phyloP scores from a whole-genome alignment of 768 basidiomycete genomes.

The Fistulinella prunicolor region DNA sequence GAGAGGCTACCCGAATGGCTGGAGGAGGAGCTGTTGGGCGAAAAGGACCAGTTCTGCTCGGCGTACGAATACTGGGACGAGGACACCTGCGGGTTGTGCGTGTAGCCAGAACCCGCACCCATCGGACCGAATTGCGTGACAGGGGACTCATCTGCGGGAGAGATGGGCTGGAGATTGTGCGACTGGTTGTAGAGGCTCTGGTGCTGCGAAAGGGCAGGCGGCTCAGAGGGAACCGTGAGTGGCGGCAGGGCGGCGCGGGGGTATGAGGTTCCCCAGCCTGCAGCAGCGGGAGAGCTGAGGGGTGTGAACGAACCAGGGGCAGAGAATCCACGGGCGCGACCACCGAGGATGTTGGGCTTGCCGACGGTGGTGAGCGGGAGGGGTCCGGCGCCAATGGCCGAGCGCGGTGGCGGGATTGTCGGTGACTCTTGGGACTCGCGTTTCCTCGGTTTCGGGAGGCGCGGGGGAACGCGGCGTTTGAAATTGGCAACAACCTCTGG shows the following conservation, averaged over 20 bases:
- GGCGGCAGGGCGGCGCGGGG: constrained; percentile 70
- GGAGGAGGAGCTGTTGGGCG: constrained; percentile 51
- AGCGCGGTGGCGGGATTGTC: constrained; percentile 70
- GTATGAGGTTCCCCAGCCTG: constrained; percentile 61
- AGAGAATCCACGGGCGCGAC: constrained; percentile 76
- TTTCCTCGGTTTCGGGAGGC: constrained; percentile 84
- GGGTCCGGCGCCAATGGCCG: constrained; percentile 67
- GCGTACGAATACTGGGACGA: constrained; percentile 62
- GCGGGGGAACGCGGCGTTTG: constrained; percentile 92
- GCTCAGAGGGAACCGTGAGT: constrained; percentile 77
- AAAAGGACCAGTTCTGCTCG: constrained; percentile 56
- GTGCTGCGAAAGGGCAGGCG: constrained; percentile 57
- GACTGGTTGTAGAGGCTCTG: constrained; percentile 58
- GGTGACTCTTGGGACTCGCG: constrained; percentile 68
- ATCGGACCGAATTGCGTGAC: constrained; percentile 44
- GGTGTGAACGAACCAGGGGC: constrained; percentile 80
- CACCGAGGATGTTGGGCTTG: constrained; percentile 42
- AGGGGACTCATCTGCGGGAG: constrained; percentile 68
- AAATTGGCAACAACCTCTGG: constrained; percentile 91
- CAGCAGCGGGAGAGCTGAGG: constrained; percentile 53
- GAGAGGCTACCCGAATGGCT: constrained; percentile 73
- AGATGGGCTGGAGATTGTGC: constrained; percentile 59
- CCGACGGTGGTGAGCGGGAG: constrained; percentile 55
- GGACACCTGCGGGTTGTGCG: constrained; percentile 35
- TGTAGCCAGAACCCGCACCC: constrained; percentile 31